Evolutionary conservation across 345 rosid genomes (phyloP).

Genomic region (Cardamine chenopodiifolia): DNA sequence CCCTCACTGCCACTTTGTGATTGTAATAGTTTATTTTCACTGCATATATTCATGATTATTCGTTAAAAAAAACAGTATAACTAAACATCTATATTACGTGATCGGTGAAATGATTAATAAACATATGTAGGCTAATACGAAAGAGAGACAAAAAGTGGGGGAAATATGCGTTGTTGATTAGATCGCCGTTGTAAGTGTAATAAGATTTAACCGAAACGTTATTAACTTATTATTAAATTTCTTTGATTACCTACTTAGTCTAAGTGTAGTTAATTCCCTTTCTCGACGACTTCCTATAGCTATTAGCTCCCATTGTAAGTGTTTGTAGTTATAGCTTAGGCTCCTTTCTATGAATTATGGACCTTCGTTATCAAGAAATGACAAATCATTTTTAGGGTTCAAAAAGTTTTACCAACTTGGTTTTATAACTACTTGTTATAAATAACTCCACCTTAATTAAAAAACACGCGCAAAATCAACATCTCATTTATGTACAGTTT

Average conservation of each 20-base stretch:
- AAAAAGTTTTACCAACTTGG: not conserved
- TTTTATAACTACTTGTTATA: too few relatives aligned
- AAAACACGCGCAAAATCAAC: too few relatives aligned
- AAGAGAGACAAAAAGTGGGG: not conserved
- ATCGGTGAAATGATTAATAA: too few relatives aligned
- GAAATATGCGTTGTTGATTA: conserved; percentile 6
- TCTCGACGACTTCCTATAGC: not conserved
- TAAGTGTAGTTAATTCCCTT: not conserved
- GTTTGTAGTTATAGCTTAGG: not conserved
- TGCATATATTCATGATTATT: too few relatives aligned
- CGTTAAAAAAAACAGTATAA: too few relatives aligned
- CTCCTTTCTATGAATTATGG: not conserved
- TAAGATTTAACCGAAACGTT: conserved; percentile 12
- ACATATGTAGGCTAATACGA: conserved; percentile 14
- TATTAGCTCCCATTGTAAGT: not conserved
- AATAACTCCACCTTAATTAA: too few relatives aligned
- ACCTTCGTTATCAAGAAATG: not conserved
- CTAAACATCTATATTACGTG: too few relatives aligned
- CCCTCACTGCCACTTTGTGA: too few relatives aligned
- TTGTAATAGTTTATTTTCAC: too few relatives aligned
- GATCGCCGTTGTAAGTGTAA: not conserved
- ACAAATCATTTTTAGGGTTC: too few relatives aligned
- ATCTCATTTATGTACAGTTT: too few relatives aligned
- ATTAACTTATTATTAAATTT: not conserved
- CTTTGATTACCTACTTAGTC: not conserved